Evolutionary conservation across 108 stramenopile species (phyloP).

Genomic region (Discostella stelligeroides): DNA sequence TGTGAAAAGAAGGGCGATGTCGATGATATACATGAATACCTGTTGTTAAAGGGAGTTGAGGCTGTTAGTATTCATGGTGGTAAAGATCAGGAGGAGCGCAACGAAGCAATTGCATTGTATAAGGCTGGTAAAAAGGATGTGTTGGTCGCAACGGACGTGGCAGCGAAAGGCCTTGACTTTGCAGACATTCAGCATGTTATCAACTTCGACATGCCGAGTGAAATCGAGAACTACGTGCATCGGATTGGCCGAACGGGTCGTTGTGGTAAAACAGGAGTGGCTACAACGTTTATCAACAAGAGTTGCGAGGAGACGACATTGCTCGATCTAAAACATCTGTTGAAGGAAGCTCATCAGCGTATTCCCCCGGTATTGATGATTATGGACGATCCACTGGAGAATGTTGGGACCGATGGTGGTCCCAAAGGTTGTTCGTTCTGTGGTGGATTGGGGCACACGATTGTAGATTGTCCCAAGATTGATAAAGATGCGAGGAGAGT

Average conservation of each 20-base stretch:
- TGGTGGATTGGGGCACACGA: conserved; percentile 98
- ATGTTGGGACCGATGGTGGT: conserved; percentile 61
- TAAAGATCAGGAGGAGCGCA: conserved; percentile 98
- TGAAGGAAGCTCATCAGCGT: conserved; percentile 97
- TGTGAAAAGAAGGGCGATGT: conserved; percentile 96
- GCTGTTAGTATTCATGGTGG: conserved; percentile 99
- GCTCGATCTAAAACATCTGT: conserved; percentile 96
- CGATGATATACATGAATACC: conserved; percentile 98
- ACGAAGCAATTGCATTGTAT: conserved; percentile 92
- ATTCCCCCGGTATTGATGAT: conserved; percentile 98
- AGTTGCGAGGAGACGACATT: conserved; percentile 89
- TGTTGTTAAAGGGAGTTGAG: conserved; percentile 97
- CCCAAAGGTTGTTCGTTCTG: conserved; percentile 96
- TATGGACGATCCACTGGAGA: conserved; percentile 95
- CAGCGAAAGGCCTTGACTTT: conserved; percentile 99
- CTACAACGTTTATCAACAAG: conserved; percentile 99
- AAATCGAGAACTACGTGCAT: conserved; percentile 97
- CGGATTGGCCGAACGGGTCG: conserved; percentile 99
- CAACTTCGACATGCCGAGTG: conserved; percentile 99
- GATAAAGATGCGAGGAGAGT: conserved; percentile 96
- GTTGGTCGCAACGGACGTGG: conserved; percentile 97
- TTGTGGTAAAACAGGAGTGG: conserved; percentile 98
- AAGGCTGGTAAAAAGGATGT: conserved; percentile 96
- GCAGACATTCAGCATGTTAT: conserved; percentile 97
- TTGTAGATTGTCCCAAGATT: conserved; percentile 98